Percentiles rank a stretch among this genome's conserved stretches.
Conservation (phyloP, 2,329 filamentous ascomycete species). For the Sarocladium strictum region DNA sequence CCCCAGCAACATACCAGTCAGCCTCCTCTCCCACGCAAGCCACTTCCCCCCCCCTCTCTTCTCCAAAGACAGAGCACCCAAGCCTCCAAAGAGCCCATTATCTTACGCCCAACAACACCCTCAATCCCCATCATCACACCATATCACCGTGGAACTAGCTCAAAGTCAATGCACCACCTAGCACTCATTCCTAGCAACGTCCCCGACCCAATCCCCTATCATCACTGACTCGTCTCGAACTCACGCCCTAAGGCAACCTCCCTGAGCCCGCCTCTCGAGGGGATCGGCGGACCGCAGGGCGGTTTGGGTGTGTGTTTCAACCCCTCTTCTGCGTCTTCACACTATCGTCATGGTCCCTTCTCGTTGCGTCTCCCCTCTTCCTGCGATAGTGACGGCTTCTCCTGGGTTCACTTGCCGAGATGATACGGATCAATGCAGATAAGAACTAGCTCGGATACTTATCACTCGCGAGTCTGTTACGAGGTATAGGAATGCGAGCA, state of each 20-base stretch:
- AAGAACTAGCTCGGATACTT: background rate
- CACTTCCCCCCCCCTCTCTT: background rate
- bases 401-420: too few species aligned
- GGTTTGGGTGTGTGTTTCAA: too few species aligned
- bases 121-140: background rate
- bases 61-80: background rate
- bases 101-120: background rate
- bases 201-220: background rate
- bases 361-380: too few species aligned
- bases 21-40: background rate
- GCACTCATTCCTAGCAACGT: background rate
- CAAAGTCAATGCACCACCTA: background rate
- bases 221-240: background rate
- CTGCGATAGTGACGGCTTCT: too few species aligned
- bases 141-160: background rate
- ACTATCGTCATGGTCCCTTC: too few species aligned
- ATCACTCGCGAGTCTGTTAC: background rate
- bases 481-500: background rate
- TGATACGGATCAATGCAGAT: background rate
- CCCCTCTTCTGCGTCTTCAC: too few species aligned
- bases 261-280: too few species aligned
- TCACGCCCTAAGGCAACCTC: background rate
- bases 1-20: background rate
- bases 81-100: background rate
- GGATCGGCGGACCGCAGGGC: too few species aligned